Evolutionary conservation across 768 basidiomycete genomes (phyloP), one percentile per base, ranked within the genome.

Genomic region (Termitomyces sp.): DNA sequence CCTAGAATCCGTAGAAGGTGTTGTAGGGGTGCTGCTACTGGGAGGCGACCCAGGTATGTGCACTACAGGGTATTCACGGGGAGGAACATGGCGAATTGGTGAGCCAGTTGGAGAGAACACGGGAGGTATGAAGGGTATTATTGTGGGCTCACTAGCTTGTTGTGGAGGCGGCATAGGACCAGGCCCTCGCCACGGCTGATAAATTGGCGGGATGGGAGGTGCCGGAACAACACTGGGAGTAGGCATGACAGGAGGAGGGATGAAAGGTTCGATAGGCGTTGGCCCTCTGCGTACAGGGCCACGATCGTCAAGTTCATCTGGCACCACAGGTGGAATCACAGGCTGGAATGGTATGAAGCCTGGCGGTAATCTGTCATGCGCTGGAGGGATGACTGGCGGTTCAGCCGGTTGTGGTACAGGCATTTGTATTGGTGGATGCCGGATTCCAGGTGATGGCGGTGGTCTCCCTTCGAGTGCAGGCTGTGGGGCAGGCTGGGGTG

Each of bases 251-350:
- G 56, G 28, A 41, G 56, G 28, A 5, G 63, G 61, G 23, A 64
- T 62, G 27, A 62, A 59, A 39, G 61, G 59, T 3, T 25, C n/a
- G 34, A 44, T 50, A 2, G 52, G 44, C 5, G 56, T 52, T 39
- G 21, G 48, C 8, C 56, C 51, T 10, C 59, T 32, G 23, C 55
- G 46, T 34, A 35, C 48, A 30, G 19, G 51, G n/a, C 16, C 42
- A 28, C 17, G n/a, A 39, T 41, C 55, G 17, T 48, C 34, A 23
- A 23, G 19, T 17, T 45, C 52, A 19, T 47, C 49, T 32, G 63
- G 61, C 43, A 66, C 56, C 2, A 62, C 62, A 21, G 64, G 66
- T 8, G 78, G 76, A 52, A 79, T 68, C 21, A 78, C 73, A 9
- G 72, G 43, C 3, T 40, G 19, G 25, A 55, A 58, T 16, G 63